Evolutionary conservation across 805 yeast genomes (phyloP).

Genomic region (Yamadazyma nakazawae): DNA sequence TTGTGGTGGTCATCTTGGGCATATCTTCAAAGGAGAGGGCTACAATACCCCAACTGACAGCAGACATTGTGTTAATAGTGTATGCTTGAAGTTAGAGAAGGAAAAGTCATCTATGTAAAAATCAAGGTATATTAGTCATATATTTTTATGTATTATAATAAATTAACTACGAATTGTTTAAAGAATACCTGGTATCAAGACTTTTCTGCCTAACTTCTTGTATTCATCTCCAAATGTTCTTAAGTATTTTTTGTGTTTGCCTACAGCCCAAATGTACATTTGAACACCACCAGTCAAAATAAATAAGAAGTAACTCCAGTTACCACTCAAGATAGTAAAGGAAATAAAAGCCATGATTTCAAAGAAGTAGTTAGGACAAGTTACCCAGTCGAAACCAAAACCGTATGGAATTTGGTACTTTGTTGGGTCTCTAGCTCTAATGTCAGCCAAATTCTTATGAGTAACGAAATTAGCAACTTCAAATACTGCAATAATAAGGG

Average conservation of each 20-base stretch:
- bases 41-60: constrained; percentile 82
- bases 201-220: constrained; percentile 69
- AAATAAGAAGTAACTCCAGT: constrained; percentile 74
- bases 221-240: constrained; percentile 74
- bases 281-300: constrained; percentile 67
- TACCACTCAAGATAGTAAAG: constrained; percentile 68
- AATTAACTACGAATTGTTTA: constrained; percentile 19
- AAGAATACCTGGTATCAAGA: constrained; percentile 71
- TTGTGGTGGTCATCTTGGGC: constrained; percentile 96
- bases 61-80: constrained; percentile 92
- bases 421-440: constrained; percentile 49
- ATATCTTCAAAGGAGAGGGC: constrained; percentile 92
- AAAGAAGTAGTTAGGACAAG: constrained; percentile 94
- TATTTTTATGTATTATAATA: too few species aligned
- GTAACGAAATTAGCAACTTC: constrained; percentile 72
- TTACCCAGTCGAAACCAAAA: constrained; percentile 73
- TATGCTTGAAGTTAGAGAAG: constrained; percentile 61
- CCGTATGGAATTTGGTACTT: constrained; percentile 76
- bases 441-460: constrained; percentile 61
- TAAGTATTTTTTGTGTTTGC: constrained; percentile 70
- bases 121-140: background rate
- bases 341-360: constrained; percentile 76
- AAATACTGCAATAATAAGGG: constrained; percentile 45
- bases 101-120: background rate
- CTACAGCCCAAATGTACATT: constrained; percentile 89